A percentile compares a stretch with the other conserved stretches of the same genome.
These are phyloP conservation scores for Malus sylvestris DNA, from an alignment of 306 rosid species.

Conservation along the genomic window DNA sequence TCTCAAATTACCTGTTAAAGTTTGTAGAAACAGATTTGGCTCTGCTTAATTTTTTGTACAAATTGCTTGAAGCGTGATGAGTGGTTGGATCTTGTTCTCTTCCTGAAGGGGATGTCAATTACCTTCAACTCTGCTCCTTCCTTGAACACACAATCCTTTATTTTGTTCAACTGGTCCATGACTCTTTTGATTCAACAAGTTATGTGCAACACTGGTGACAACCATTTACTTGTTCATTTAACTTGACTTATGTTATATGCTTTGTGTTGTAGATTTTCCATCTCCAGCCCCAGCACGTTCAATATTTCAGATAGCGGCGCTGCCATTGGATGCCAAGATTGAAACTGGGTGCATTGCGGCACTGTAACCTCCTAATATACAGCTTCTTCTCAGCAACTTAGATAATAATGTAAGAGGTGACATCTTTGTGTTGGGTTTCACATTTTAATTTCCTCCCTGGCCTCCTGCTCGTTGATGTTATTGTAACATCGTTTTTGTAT, in stretches of 20 bases:
- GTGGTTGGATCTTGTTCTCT: too few species aligned
- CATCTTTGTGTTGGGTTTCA: background rate
- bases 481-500: too few species aligned
- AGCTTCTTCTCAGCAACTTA: too few species aligned
- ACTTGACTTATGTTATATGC: too few species aligned
- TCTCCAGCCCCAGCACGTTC: slow-evolving; percentile 88
- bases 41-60: too few species aligned
- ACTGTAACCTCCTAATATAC: slow-evolving; percentile 14
- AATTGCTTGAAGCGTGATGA: too few species aligned
- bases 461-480: background rate
- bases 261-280: slow-evolving; percentile 50
- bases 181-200: background rate
- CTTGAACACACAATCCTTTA: background rate
- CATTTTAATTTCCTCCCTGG: background rate
- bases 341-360: slow-evolving; percentile 92
- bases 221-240: background rate
- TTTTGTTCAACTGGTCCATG: background rate
- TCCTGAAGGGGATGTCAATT: too few species aligned
- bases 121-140: background rate
- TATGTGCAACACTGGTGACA: background rate
- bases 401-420: slow-evolving; percentile 13
- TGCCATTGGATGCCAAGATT: slow-evolving; percentile 88
- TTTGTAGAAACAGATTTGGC: too few species aligned
- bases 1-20: too few species aligned
- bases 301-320: slow-evolving; percentile 77